A percentile compares a stretch with the other conserved stretches of the same genome.
Evolutionary conservation across 2,329 filamentous ascomycete species (phyloP).

Genomic region (Lecanicillium sp.): DNA sequence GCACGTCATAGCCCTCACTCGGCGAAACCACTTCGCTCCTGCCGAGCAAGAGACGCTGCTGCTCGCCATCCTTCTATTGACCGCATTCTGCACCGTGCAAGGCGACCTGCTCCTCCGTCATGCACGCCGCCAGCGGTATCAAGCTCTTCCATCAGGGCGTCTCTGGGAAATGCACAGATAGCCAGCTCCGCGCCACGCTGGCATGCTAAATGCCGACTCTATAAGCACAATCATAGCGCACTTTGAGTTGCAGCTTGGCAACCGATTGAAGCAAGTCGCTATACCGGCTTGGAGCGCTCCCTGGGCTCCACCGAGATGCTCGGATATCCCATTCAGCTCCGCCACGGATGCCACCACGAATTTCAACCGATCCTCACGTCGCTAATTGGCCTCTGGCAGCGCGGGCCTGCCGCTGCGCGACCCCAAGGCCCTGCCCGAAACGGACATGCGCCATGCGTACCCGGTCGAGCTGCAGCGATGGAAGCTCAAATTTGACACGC

Average conservation of each 20-base stretch:
- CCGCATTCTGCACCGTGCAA: background rate
- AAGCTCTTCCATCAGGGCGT: constrained; percentile 9
- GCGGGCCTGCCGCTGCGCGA: background rate
- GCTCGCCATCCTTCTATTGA: constrained; percentile 6
- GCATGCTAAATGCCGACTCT: background rate
- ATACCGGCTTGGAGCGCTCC: background rate
- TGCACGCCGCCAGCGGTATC: constrained; percentile 8
- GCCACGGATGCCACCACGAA: background rate
- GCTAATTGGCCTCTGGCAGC: background rate
- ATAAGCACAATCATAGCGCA: constrained; percentile 3
- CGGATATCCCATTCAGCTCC: background rate
- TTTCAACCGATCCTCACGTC: background rate
- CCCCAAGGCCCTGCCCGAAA: background rate
- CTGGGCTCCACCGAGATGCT: background rate
- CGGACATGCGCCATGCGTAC: background rate
- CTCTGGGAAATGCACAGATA: constrained; percentile 1
- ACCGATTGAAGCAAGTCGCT: background rate
- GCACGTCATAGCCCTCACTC: constrained; percentile 5
- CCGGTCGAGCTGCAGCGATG: background rate
- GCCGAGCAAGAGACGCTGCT: constrained; percentile 10
- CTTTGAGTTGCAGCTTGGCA: constrained; percentile 1
- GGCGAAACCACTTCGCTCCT: background rate
- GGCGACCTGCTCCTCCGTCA: background rate
- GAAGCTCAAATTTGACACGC: background rate
- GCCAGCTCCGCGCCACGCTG: background rate